Conservation (phyloP, 2,329 filamentous ascomycete species). For the Cercospora berteroae region DNA sequence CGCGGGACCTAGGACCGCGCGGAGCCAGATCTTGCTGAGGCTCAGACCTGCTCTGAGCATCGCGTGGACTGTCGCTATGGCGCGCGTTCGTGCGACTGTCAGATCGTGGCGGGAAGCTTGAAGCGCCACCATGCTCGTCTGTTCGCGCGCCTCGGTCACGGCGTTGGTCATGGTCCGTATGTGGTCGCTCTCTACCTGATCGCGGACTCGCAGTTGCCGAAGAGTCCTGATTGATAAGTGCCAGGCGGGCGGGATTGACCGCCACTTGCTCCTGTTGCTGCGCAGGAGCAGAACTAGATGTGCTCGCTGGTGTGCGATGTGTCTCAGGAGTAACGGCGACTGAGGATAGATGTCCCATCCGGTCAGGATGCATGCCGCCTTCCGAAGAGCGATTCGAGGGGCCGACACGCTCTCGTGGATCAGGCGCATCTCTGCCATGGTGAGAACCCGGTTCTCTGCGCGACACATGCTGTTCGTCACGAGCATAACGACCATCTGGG, state of each 20-base stretch:
- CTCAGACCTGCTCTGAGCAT: conserved; percentile 23
- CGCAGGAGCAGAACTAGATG: conserved; percentile 5
- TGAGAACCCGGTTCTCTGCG: conserved; percentile 20
- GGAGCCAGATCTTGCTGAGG: conserved; percentile 47
- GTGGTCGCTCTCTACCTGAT: conserved; percentile 18
- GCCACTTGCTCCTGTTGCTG: conserved; percentile 16
- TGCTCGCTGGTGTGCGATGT: conserved; percentile 15
- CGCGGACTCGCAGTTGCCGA: conserved; percentile 9
- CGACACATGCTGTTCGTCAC: conserved; percentile 22
- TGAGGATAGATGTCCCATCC: conserved; percentile 23
- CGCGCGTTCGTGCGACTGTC: conserved; percentile 38
- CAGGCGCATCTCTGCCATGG: conserved; percentile 12
- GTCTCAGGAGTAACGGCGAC: conserved; percentile 17
- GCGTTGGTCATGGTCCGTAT: conserved; percentile 30
- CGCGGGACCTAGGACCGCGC: conserved; percentile 51
- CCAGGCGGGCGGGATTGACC: conserved; percentile 47
- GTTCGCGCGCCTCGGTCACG: conserved; percentile 26
- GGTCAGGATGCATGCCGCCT: conserved; percentile 21
- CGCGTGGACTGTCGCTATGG: conserved; percentile 25
- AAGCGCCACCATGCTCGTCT: conserved; percentile 30
- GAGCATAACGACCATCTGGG: conserved; percentile 15
- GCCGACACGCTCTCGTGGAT: conserved; percentile 19
- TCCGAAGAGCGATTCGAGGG: conserved; percentile 16
- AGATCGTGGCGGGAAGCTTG: conserved; percentile 30
- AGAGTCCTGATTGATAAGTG: conserved; percentile 39